These are phyloP conservation scores for Dactylis glomerata DNA, from an alignment of 176 grass and related monocot genomes.

Conservation along the genomic window DNA sequence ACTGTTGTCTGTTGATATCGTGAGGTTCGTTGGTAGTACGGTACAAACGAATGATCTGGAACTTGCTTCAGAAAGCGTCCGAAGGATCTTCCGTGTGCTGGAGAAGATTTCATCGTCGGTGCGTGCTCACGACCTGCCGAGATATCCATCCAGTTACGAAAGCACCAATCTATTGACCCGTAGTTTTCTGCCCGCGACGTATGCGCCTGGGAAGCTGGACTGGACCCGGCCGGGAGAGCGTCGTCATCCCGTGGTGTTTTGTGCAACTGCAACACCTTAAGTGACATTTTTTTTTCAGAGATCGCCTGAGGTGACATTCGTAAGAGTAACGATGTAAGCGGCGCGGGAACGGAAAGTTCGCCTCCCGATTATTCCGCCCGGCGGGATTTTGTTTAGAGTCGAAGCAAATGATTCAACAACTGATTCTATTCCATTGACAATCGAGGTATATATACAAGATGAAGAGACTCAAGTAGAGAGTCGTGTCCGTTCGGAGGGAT, in stretches of 20 bases:
- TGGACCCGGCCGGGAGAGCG: neutral
- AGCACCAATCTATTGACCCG: neutral
- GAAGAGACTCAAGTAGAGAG: no score
- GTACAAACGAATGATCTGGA: neutral
- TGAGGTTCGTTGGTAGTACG: neutral
- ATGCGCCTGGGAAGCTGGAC: neutral
- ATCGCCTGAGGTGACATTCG: neutral
- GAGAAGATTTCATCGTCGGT: neutral
- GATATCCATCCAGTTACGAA: neutral
- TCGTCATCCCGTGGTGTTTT: conserved; percentile 22
- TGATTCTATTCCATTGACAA: no score
- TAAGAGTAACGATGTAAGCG: no score
- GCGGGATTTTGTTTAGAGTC: no score
- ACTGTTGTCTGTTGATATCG: neutral
- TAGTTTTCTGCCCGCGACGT: neutral
- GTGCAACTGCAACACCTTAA: neutral
- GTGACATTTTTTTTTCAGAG: neutral
- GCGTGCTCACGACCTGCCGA: neutral
- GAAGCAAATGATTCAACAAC: no score
- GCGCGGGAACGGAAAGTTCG: no score
- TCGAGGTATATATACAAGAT: no score
- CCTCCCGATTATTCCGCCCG: no score
- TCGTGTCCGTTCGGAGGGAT: no score
- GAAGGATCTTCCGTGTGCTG: neutral
- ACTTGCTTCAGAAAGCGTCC: neutral